Evolutionary conservation across 2,329 filamentous ascomycete species (phyloP).

Genomic region (Neurospora sp.): DNA sequence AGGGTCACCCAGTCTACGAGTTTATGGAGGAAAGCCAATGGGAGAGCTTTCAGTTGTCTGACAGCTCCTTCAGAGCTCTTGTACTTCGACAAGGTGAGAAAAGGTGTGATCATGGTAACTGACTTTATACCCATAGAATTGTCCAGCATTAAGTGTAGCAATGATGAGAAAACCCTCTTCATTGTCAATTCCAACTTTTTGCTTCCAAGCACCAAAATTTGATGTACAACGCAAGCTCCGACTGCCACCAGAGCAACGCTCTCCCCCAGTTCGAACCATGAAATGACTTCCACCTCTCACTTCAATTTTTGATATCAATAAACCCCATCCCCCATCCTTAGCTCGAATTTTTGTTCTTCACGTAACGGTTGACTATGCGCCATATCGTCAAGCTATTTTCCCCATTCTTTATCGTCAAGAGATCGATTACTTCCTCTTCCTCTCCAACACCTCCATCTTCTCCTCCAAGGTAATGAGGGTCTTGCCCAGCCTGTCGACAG

Average conservation of each 20-base stretch:
- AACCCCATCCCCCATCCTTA: neutral
- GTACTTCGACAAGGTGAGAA: neutral
- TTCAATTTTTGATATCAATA: neutral
- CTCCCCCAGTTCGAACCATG: neutral
- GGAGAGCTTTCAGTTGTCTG: neutral
- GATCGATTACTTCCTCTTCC: conserved; percentile 52
- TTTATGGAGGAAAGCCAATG: neutral
- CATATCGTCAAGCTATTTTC: neutral
- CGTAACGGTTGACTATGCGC: neutral
- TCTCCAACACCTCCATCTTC: conserved; percentile 57
- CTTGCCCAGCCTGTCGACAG: conserved; percentile 75
- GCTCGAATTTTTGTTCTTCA: neutral
- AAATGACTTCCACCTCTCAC: neutral
- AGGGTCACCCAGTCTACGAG: neutral
- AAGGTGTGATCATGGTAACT: neutral
- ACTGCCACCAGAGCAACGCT: neutral
- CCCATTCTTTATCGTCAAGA: neutral
- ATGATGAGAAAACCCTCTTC: neutral
- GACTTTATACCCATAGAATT: neutral
- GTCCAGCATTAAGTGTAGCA: neutral
- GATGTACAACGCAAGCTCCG: neutral
- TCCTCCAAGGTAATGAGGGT: conserved; percentile 78
- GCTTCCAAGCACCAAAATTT: neutral
- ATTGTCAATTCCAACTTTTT: neutral
- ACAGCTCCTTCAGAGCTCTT: neutral